Evolutionary conservation across 2,329 filamentous ascomycete genomes (phyloP).

Genomic region (Neofusicoccum parvum): DNA sequence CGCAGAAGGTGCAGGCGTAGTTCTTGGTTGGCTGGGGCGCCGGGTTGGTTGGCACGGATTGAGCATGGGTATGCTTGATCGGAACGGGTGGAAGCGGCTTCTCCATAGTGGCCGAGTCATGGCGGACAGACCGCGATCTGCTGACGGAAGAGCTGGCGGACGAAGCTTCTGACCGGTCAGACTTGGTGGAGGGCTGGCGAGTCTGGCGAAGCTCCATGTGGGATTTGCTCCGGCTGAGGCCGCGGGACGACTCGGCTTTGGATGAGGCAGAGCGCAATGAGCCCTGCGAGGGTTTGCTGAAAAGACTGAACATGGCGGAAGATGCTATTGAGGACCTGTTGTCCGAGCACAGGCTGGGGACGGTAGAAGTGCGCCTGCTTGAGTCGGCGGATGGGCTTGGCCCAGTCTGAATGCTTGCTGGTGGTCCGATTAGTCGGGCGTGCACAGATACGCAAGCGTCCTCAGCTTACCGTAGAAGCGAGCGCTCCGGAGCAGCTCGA

Average conservation of each 20-base stretch:
- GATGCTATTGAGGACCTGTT: conserved; percentile 1
- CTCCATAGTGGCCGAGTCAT: conserved; percentile 6
- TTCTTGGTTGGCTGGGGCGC: conserved; percentile 32
- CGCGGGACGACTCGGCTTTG: neutral
- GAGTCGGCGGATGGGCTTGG: neutral
- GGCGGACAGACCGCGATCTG: conserved; percentile 2
- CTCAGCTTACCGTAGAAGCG: conserved; percentile 39
- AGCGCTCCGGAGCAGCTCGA: conserved; percentile 39
- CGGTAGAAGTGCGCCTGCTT: neutral
- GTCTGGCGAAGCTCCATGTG: conserved; percentile 10
- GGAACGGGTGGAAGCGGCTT: conserved; percentile 16
- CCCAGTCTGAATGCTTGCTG: neutral
- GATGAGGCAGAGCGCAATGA: neutral
- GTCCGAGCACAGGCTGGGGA: conserved; percentile 10
- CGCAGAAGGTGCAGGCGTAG: conserved; percentile 52
- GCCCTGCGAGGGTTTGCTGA: conserved; percentile 7
- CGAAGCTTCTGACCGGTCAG: conserved; percentile 2
- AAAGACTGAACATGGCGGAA: conserved; percentile 14
- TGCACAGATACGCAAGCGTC: neutral
- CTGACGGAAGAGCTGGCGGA: neutral
- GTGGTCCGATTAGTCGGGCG: neutral
- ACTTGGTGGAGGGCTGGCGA: conserved; percentile 9
- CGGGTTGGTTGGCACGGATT: neutral
- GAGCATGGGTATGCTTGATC: neutral
- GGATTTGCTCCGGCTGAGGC: conserved; percentile 8